phyloP scores from a whole-genome alignment of 1,139 yeast genomes.

The Diutina sp. region DNA sequence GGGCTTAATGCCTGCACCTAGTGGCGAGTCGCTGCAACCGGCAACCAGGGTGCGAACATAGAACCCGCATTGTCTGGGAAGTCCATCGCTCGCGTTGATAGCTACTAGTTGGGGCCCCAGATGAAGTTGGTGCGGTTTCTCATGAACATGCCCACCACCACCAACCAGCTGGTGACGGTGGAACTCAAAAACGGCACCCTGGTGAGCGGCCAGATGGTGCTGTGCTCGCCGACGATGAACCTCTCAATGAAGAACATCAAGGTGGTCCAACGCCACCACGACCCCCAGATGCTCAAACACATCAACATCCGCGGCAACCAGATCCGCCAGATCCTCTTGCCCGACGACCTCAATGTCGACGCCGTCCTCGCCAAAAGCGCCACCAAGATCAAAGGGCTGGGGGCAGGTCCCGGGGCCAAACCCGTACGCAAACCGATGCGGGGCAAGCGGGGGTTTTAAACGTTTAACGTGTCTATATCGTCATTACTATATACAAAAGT shows the following conservation, averaged over 20 bases:
- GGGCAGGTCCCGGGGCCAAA: constrained; percentile 24
- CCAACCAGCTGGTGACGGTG: constrained; percentile 79
- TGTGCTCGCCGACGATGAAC: constrained; percentile 91
- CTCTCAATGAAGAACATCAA: constrained; percentile 74
- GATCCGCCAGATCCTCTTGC: constrained; percentile 71
- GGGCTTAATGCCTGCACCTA: not conserved
- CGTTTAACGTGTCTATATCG: not conserved
- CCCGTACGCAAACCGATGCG: constrained; percentile 7
- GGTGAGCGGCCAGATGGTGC: constrained; percentile 68
- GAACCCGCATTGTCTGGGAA: not conserved
- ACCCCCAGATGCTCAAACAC: constrained; percentile 62
- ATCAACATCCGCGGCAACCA: constrained; percentile 87
- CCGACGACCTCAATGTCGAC: constrained; percentile 82
- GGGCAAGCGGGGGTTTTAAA: constrained; percentile 7
- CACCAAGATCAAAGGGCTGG: constrained; percentile 24
- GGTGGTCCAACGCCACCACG: constrained; percentile 59
- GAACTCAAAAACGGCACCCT: constrained; percentile 93
- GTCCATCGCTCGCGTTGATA: not conserved
- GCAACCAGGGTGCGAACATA: not conserved
- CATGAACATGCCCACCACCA: constrained; percentile 57
- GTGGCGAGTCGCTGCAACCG: not conserved
- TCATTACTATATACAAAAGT: not conserved
- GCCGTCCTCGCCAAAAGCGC: constrained; percentile 41
- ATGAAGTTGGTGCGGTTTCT: constrained; percentile 53
- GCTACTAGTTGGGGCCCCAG: not conserved